Conservation (phyloP, 2,329 filamentous ascomycete genomes). For the Cadophora luteo-olivacea region DNA sequence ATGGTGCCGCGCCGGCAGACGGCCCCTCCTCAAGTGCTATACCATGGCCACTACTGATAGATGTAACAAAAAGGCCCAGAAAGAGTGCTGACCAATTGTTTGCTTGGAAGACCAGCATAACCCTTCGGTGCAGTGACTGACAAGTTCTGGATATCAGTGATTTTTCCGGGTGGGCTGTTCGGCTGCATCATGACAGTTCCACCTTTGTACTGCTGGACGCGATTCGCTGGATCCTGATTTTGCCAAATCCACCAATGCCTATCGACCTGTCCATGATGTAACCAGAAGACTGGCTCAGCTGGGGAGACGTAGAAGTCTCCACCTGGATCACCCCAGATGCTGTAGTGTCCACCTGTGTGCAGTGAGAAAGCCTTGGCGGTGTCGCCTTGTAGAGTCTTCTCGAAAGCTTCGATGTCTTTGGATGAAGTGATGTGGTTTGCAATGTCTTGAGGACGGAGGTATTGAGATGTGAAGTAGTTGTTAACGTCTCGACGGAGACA, state of each 20-base stretch:
- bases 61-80: slow-evolving; percentile 32
- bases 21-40: neutral
- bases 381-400: slow-evolving; percentile 38
- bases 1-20: neutral
- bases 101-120: slow-evolving; percentile 19
- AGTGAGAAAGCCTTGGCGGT: slow-evolving; percentile 29
- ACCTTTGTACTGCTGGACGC: slow-evolving; percentile 29
- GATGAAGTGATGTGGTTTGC: slow-evolving; percentile 20
- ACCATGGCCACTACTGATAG: slow-evolving; percentile 19
- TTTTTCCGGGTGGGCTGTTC: slow-evolving; percentile 28
- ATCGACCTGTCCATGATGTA: slow-evolving; percentile 29
- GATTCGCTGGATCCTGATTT: slow-evolving; percentile 28
- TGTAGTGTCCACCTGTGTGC: slow-evolving; percentile 47
- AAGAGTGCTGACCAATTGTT: slow-evolving; percentile 26
- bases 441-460: slow-evolving; percentile 12
- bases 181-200: slow-evolving; percentile 28
- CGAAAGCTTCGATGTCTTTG: slow-evolving; percentile 23
- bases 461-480: neutral
- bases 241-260: slow-evolving; percentile 35
- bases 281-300: slow-evolving; percentile 21
- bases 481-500: slow-evolving; percentile 51
- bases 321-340: slow-evolving; percentile 49
- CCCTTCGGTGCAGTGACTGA: slow-evolving; percentile 23
- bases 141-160: slow-evolving; percentile 28
- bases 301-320: slow-evolving; percentile 45